Evolutionary conservation across 1,284 basidiomycete species (phyloP).

Genomic region (Apiotrichum gracile): DNA sequence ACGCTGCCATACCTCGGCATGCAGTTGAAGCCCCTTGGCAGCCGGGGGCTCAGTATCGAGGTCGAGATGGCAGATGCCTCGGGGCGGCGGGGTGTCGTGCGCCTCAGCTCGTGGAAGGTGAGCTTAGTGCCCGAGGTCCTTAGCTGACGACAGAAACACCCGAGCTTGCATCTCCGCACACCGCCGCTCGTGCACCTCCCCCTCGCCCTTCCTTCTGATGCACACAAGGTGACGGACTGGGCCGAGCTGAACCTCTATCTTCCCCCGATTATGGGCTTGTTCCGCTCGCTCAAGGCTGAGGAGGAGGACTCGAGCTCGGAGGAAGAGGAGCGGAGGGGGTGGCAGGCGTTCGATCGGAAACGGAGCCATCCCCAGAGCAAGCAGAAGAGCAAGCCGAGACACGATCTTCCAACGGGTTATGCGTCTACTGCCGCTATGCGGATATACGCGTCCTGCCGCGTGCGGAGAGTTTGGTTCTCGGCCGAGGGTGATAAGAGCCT

Average conservation of each 20-base stretch:
- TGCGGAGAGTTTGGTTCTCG: constrained; percentile 69
- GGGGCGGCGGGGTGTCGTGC: constrained; percentile 58
- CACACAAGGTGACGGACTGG: constrained; percentile 65
- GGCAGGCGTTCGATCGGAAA: constrained; percentile 7
- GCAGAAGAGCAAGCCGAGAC: background rate
- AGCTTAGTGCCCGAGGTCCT: constrained; percentile 8
- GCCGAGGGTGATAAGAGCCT: background rate
- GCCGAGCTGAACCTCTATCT: constrained; percentile 61
- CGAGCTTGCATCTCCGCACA: constrained; percentile 51
- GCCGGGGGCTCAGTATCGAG: constrained; percentile 64
- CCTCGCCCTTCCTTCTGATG: constrained; percentile 57
- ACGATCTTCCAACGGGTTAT: constrained; percentile 55
- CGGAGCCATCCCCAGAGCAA: background rate
- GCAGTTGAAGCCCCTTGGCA: constrained; percentile 63
- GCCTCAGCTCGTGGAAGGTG: constrained; percentile 78
- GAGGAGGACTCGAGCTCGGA: background rate
- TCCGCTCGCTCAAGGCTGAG: constrained; percentile 31
- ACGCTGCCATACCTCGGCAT: constrained; percentile 68
- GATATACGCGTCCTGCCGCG: constrained; percentile 72
- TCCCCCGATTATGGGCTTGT: constrained; percentile 58
- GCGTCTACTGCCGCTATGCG: constrained; percentile 64
- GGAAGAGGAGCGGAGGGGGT: background rate
- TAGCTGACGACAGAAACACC: constrained; percentile 52
- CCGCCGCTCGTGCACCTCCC: constrained; percentile 66
- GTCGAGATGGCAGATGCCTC: constrained; percentile 63